phyloP scores from a whole-genome alignment of 2,329 filamentous ascomycete species.

The Nemania sp. region DNA sequence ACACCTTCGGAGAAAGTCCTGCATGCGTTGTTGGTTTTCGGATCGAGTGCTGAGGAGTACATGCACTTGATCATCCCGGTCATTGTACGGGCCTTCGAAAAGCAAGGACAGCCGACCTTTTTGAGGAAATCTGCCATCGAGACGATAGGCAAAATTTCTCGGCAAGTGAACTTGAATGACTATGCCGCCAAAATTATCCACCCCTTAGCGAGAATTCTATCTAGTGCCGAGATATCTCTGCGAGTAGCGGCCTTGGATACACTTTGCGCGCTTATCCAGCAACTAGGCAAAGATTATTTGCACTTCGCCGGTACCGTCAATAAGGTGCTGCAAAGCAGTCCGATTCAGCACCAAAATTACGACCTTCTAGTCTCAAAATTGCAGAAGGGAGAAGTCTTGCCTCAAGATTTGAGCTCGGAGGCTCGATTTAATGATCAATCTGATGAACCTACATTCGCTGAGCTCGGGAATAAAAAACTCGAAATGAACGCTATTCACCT shows the following conservation, averaged over 20 bases:
- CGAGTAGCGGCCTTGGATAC: slow-evolving; percentile 88
- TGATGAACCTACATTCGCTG: slow-evolving; percentile 80
- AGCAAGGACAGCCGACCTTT: slow-evolving; percentile 75
- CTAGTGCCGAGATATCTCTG: slow-evolving; percentile 70
- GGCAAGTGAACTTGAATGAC: slow-evolving; percentile 96
- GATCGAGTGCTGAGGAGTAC: slow-evolving; percentile 93
- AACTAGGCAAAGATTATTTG: slow-evolving; percentile 91
- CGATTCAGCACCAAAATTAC: slow-evolving; percentile 88
- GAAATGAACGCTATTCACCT: slow-evolving; percentile 97
- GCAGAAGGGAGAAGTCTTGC: slow-evolving; percentile 91
- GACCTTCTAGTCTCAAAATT: slow-evolving; percentile 89
- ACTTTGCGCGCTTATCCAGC: slow-evolving; percentile 91
- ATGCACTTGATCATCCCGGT: slow-evolving; percentile 99
- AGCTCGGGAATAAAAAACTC: slow-evolving; percentile 88
- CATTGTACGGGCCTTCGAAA: slow-evolving; percentile 93
- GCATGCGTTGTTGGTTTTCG: slow-evolving; percentile 94
- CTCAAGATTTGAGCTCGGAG: slow-evolving; percentile 89
- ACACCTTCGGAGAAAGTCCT: slow-evolving; percentile 86
- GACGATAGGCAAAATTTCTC: slow-evolving; percentile 88
- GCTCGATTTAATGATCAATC: slow-evolving; percentile 75
- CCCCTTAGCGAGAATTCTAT: slow-evolving; percentile 81
- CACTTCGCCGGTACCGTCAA: slow-evolving; percentile 94
- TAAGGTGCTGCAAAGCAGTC: slow-evolving; percentile 77
- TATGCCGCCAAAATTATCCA: slow-evolving; percentile 97
- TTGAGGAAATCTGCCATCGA: slow-evolving; percentile 90